phyloP scores from a whole-genome alignment of 495 filamentous ascomycete species.

The Penicillium herquei region DNA sequence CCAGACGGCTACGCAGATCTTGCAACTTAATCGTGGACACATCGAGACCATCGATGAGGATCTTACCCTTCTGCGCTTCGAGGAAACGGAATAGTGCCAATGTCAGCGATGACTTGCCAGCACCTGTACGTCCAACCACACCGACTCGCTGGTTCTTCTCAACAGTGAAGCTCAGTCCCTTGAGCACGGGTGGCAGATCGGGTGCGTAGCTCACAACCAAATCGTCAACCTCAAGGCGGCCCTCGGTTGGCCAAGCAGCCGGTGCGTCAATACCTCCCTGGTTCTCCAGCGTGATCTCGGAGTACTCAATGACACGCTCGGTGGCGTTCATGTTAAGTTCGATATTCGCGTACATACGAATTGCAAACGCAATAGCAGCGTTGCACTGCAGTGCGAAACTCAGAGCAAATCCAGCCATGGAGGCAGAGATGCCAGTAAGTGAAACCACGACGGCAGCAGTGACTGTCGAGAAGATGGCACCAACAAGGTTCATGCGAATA shows the following conservation, averaged over 20 bases:
- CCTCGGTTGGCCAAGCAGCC: conserved; percentile 77
- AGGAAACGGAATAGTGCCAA: conserved; percentile 83
- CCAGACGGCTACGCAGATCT: conserved; percentile 68
- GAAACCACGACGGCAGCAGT: conserved; percentile 65
- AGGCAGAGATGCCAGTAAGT: conserved; percentile 62
- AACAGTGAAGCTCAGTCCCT: conserved; percentile 69
- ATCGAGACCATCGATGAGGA: conserved; percentile 74
- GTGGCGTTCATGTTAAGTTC: conserved; percentile 85
- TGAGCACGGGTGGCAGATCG: conserved; percentile 72
- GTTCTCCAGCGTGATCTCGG: conserved; percentile 65
- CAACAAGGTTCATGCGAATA: conserved; percentile 67
- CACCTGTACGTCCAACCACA: conserved; percentile 82
- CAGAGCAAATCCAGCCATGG: conserved; percentile 78
- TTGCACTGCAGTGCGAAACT: conserved; percentile 57
- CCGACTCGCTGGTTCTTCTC: conserved; percentile 74
- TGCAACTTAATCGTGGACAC: conserved; percentile 73
- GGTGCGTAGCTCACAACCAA: conserved; percentile 74
- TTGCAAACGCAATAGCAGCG: conserved; percentile 41
- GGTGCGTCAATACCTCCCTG: conserved; percentile 58
- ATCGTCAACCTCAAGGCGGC: conserved; percentile 68
- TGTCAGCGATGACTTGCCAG: conserved; percentile 82
- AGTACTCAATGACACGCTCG: conserved; percentile 81
- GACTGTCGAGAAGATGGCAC: conserved; percentile 64
- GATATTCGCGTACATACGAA: conserved; percentile 51
- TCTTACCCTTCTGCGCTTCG: conserved; percentile 66